phyloP scores from a whole-genome alignment of 306 rosid species.

The Calophaca sinica region DNA sequence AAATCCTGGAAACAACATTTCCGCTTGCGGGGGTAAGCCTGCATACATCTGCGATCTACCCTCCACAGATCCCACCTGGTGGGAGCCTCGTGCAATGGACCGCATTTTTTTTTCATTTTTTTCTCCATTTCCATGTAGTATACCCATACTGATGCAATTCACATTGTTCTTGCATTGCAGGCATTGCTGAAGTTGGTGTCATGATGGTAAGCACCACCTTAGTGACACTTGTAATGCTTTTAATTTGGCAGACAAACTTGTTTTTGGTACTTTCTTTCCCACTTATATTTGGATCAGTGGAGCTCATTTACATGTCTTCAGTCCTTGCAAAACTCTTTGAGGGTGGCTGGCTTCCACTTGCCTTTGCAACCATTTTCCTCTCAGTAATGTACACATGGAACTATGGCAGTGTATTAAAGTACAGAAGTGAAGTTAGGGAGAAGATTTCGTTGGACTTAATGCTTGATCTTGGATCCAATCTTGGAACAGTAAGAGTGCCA shows the following conservation, averaged over 20 bases:
- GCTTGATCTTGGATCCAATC: constrained; percentile 70
- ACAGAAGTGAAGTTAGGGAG: constrained; percentile 73
- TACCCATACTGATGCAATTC: constrained; percentile 28
- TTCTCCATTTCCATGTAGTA: no score
- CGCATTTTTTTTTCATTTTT: no score
- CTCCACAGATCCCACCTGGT: no score
- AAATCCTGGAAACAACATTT: no score
- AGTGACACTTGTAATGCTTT: constrained; percentile 36
- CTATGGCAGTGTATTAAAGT: constrained; percentile 86
- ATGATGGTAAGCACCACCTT: constrained; percentile 84
- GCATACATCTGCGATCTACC: no score
- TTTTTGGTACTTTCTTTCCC: constrained; percentile 66
- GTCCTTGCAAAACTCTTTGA: constrained; percentile 64
- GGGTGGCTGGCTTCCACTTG: constrained; percentile 92
- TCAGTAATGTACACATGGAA: constrained; percentile 87
- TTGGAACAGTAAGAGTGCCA: no score
- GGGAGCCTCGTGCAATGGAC: no score
- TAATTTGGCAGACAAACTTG: constrained; percentile 46
- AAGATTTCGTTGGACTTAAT: constrained; percentile 71
- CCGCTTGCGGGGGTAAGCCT: no score
- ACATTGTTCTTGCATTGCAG: constrained; percentile 46
- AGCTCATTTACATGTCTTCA: constrained; percentile 69
- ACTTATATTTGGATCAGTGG: constrained; percentile 71
- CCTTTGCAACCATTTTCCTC: constrained; percentile 70
- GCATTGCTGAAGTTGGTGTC: constrained; percentile 90